Base-by-base conservation (phyloP, 2,329 filamentous ascomycete species). In the Diaporthe batatas region DNA sequence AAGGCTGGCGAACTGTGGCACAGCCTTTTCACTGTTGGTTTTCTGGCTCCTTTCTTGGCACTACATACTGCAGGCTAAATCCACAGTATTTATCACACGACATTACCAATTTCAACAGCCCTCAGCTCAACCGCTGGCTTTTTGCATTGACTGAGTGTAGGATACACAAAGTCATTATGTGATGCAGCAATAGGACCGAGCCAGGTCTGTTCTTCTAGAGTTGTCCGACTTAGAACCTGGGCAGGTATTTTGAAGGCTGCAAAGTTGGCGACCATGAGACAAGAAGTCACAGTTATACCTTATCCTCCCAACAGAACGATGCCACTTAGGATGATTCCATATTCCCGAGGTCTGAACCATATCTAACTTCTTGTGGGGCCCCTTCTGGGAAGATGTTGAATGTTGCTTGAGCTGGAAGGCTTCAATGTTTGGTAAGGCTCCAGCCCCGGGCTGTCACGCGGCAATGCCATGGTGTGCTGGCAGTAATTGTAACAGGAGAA, bases 401-500 rank as follows among this genome's bases (percentile, higher is more conserved):
- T 39, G 32, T 53, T 39, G 8, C 8, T 14, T 7, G n/a, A 39
- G 12, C 21, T 39, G 21, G 47, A 14, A 23, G n/a, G 47, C 47
- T 53, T 29, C 29, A 29, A 29, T 29, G 29, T 29, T 36, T 34
- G 32, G 44, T 29, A 67, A 67, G 62, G 62, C 62, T 65, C 16
- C 44, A 65, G 62, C 47, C 44, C 7, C 6, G 47, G 47, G 8
- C 21, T 39, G n/a, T 64, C 32, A 7, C 36, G 1, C 4, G 12
- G 21, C 3, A 14, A 36, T 11, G 14, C 21, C 29, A 12, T 21
- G 7, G 10, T 23, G 36, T 18, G 18, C 12, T 53, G n/a, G n/a
- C 47, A 47, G n/a, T 8, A n/a, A 12, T 67, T 39, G 32, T 16
- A n/a, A 29, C n/a, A 25, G 62, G 47, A 34, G 21, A 32, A 39